Percentiles rank a stretch among this genome's conserved stretches.
These are phyloP conservation scores for Austroboletus festivus DNA, from an alignment of 768 basidiomycete species.

Conservation along the genomic window DNA sequence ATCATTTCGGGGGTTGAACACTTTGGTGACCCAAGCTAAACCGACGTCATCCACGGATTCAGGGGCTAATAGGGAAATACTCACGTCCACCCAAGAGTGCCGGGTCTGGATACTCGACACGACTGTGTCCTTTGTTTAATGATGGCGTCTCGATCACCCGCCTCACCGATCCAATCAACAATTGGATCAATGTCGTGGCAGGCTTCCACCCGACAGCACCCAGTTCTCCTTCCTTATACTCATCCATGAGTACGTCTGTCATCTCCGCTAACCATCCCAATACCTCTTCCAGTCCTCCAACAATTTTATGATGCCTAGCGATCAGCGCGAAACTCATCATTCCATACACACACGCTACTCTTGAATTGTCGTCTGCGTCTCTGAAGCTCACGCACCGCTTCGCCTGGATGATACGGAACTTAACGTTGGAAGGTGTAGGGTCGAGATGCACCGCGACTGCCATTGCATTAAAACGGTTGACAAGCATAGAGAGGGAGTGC, in stretches of 20 bases:
- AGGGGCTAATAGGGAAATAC: slow-evolving; percentile 17
- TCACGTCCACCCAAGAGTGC: slow-evolving; percentile 53
- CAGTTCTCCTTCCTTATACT: slow-evolving; percentile 40
- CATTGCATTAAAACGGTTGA: slow-evolving; percentile 77
- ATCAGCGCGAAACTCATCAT: slow-evolving; percentile 68
- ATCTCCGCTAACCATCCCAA: slow-evolving; percentile 67
- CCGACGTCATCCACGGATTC: slow-evolving; percentile 8
- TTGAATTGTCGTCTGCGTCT: slow-evolving; percentile 59
- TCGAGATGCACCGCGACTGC: slow-evolving; percentile 70
- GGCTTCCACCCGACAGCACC: slow-evolving; percentile 21
- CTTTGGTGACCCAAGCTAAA: slow-evolving; percentile 55
- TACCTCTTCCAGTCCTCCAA: slow-evolving; percentile 44
- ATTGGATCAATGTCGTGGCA: slow-evolving; percentile 41
- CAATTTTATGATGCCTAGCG: slow-evolving; percentile 49
- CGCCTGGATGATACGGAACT: slow-evolving; percentile 59
- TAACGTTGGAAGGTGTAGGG: slow-evolving; percentile 43
- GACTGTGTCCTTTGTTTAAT: slow-evolving; percentile 36
- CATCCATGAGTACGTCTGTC: slow-evolving; percentile 48
- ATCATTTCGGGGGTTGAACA: slow-evolving; percentile 47
- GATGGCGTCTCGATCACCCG: slow-evolving; percentile 43
- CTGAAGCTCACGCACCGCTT: slow-evolving; percentile 65
- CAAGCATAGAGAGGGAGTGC: slow-evolving; percentile 68
- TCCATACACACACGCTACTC: slow-evolving; percentile 72
- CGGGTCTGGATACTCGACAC: slow-evolving; percentile 57
- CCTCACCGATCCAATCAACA: slow-evolving; percentile 57